These are phyloP conservation scores for Multifurca ochricompacta DNA, from an alignment of 768 basidiomycete genomes.

Conservation along the genomic window DNA sequence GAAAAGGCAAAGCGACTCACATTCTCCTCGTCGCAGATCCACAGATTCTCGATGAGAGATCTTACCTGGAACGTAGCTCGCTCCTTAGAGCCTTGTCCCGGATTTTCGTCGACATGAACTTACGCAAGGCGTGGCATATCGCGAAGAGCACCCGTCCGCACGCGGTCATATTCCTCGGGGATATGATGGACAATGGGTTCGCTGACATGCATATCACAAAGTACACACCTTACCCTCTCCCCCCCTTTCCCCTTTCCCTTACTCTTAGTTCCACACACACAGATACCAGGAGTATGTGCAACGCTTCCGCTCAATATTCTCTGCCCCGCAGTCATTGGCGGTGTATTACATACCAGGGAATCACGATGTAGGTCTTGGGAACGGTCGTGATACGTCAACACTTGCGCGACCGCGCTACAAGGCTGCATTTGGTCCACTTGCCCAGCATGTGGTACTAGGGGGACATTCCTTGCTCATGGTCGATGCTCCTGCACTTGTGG, in stretches of 20 bases:
- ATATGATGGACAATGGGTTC: slow-evolving; percentile 87
- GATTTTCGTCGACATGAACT: slow-evolving; percentile 68
- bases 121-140: slow-evolving; percentile 78
- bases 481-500: slow-evolving; percentile 65
- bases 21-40: slow-evolving; percentile 85
- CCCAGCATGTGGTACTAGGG: slow-evolving; percentile 52
- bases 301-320: slow-evolving; percentile 69
- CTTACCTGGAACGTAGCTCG: slow-evolving; percentile 55
- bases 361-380: slow-evolving; percentile 65
- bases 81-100: slow-evolving; percentile 53
- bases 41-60: slow-evolving; percentile 70
- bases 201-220: slow-evolving; percentile 53
- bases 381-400: slow-evolving; percentile 23
- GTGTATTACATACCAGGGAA: slow-evolving; percentile 81
- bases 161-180: slow-evolving; percentile 75
- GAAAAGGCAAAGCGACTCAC: slow-evolving; percentile 11
- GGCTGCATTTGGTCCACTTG: slow-evolving; percentile 71
- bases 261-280: background rate
- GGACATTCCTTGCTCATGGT: slow-evolving; percentile 69
- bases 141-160: slow-evolving; percentile 56
- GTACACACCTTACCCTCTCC: slow-evolving; percentile 40
- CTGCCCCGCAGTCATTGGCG: slow-evolving; percentile 37
- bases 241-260: background rate
- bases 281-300: slow-evolving; percentile 70
- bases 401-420: slow-evolving; percentile 43